Conservation (phyloP, 83 land plant species). For the Picea abies region DNA sequence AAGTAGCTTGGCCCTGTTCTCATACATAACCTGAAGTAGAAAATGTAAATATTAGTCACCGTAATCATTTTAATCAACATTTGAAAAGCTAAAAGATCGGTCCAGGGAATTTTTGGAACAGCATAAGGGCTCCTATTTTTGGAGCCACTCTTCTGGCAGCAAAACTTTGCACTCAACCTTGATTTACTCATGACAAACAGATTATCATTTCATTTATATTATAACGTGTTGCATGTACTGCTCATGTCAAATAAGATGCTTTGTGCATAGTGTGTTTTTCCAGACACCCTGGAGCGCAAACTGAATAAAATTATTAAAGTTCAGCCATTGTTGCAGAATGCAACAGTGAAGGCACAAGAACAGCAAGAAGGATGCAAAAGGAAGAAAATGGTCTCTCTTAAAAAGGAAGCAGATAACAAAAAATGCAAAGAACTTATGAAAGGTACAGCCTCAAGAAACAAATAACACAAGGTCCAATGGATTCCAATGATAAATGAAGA, state of each 20-base stretch:
- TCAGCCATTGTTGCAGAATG: too few relatives aligned
- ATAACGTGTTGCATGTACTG: background rate
- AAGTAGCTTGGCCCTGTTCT: conserved; percentile 77
- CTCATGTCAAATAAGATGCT: conserved; percentile 3
- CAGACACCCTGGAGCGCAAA: too few relatives aligned
- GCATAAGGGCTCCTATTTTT: background rate
- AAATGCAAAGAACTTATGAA: too few relatives aligned
- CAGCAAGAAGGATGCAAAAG: too few relatives aligned
- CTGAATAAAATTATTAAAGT: too few relatives aligned
- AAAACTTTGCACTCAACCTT: background rate
- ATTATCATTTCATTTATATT: background rate
- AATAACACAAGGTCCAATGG: too few relatives aligned
- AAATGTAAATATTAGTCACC: conserved; percentile 1
- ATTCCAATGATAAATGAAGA: too few relatives aligned
- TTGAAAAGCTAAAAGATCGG: background rate
- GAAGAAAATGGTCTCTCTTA: too few relatives aligned
- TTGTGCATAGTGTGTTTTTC: too few relatives aligned
- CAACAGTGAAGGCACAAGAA: too few relatives aligned
- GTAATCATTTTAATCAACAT: background rate
- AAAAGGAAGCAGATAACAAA: too few relatives aligned
- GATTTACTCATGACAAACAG: background rate
- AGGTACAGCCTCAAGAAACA: too few relatives aligned
- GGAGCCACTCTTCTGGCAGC: background rate
- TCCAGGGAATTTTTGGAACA: background rate
- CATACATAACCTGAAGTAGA: conserved; percentile 90